Base-by-base conservation (phyloP, 2,329 filamentous ascomycete genomes). In the Aspergillus pseudotamarii region DNA sequence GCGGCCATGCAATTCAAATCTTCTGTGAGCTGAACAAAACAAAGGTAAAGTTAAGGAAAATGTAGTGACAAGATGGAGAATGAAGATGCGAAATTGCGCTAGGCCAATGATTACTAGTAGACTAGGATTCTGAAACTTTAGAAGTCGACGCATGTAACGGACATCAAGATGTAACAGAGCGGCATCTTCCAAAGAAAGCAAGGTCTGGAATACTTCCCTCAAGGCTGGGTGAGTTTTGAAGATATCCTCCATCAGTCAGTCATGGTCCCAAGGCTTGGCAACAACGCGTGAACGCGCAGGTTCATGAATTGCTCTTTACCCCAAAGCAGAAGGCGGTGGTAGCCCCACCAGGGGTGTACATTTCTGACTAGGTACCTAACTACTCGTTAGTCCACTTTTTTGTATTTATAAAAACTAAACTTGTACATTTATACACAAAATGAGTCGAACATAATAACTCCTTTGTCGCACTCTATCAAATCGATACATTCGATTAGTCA, bases 281-380 rank as follows among this genome's bases (percentile, higher is more conserved):
- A 23, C 21, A 19, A 59, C 58, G 36, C 58, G 58, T 60, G 58
- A 45, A 45, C 48, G 36, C 58, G 46, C 21, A 6, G 6, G 36
- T 21, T 28, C 19, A 5, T n/a, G 21, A 6, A 3, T 1, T 57
- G 43, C 43, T 50, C 41, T 63, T 59, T 56, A 36, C 34, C 61
- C 57, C 12, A 32, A 46, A 59, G 34, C 11, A 43, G 61, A 50
- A 63, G 61, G 61, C 61, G 61, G 61, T 63, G 30, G 28, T 5
- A 34, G 6, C n/a, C 23, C 14, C 4, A 19, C 14, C 43, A 3
- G 5, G 32, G 32, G 4, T 34, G 12, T 34, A 11, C 32, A 34
- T 34, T 34, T 34, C 32, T 34, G 11, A 34, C 26, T 26, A 26
- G 3, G 26, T 26, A 26, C 32, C 32, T 12, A 34, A 34, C 32